Conservation (phyloP, 2,329 filamentous ascomycete genomes). For the Cladobotryum mycophilum region DNA sequence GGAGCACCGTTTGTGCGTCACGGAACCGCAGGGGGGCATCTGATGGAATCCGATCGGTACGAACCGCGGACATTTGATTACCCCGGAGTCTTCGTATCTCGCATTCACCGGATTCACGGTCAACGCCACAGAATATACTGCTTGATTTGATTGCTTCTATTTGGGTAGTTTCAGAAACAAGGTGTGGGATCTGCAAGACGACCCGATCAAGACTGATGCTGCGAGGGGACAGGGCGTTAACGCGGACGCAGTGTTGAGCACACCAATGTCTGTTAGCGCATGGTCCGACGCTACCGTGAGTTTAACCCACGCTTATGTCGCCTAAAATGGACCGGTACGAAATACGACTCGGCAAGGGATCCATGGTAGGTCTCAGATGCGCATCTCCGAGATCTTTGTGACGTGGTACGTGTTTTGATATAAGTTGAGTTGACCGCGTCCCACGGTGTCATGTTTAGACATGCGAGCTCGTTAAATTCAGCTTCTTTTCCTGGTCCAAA, state of each 20-base stretch:
- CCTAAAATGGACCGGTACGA: neutral
- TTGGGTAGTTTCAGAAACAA: neutral
- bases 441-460: no score
- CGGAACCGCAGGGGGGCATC: neutral
- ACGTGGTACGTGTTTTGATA: neutral
- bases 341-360: neutral
- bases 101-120: neutral
- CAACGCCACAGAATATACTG: neutral
- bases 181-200: no score
- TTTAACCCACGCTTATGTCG: neutral
- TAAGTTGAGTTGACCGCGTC: neutral
- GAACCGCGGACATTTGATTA: neutral
- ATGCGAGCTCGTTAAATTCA: no score
- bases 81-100: neutral
- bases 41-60: neutral
- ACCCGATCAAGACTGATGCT: neutral
- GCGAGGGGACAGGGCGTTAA: neutral
- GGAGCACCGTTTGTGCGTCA: neutral
- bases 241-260: neutral
- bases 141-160: neutral
- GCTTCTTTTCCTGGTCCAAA: no score
- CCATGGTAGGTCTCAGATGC: neutral
- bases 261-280: neutral
- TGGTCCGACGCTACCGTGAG: neutral
- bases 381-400: no score